These are phyloP conservation scores for Lactifluus pinguis DNA, from an alignment of 768 basidiomycete species.

Conservation along the genomic window DNA sequence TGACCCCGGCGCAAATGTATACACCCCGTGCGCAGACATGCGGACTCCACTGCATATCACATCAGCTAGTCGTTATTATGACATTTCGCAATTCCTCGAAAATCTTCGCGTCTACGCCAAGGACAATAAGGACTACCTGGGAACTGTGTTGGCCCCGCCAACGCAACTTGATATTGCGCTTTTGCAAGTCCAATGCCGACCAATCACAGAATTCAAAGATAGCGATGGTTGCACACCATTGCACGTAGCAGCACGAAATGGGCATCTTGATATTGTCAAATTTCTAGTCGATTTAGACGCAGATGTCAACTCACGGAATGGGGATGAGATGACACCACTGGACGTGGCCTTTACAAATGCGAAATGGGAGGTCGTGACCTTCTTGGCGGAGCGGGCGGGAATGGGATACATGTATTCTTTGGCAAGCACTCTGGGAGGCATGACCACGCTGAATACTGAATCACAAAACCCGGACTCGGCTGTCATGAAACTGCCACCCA, in stretches of 20 bases:
- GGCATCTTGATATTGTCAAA: neutral
- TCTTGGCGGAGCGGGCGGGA: neutral
- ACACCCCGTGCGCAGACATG: too few species aligned
- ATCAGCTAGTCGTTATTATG: neutral
- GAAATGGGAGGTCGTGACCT: neutral
- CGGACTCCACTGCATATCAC: neutral
- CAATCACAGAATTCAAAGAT: neutral
- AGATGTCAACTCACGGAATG: neutral
- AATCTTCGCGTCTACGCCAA: neutral
- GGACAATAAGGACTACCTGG: neutral
- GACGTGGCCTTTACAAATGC: neutral
- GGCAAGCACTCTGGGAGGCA: too few species aligned
- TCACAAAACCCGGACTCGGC: neutral
- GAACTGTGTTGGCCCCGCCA: neutral
- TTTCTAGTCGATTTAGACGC: neutral
- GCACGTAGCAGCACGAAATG: neutral
- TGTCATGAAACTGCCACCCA: neutral
- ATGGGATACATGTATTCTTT: too few species aligned
- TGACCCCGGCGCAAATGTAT: too few species aligned
- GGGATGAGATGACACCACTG: neutral
- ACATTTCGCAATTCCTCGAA: neutral
- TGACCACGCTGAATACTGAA: neutral
- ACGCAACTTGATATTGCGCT: neutral
- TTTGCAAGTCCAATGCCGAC: neutral
- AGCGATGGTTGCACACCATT: neutral